phyloP scores from a whole-genome alignment of 495 filamentous ascomycete genomes.

The Neurospora sublineolata region DNA sequence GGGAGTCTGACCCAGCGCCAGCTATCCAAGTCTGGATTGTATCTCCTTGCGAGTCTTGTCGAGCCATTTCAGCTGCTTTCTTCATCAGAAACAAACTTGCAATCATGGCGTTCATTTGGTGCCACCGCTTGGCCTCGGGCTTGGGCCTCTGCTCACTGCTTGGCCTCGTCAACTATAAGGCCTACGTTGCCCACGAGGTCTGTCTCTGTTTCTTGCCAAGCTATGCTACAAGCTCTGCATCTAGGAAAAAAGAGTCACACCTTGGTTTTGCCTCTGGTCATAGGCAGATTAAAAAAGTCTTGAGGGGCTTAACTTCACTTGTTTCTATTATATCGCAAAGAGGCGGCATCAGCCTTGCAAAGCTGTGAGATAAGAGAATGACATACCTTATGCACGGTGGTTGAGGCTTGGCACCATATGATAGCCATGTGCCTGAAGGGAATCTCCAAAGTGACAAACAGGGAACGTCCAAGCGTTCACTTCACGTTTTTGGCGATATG shows the following conservation, averaged over 20 bases:
- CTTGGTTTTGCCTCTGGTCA: not conserved
- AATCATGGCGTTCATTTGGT: not conserved
- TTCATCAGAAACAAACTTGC: not conserved
- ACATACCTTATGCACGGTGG: not conserved
- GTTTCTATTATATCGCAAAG: too few species aligned
- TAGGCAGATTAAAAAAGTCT: not conserved
- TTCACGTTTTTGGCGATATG: not conserved
- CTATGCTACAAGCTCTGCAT: not conserved
- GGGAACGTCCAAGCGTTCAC: not conserved
- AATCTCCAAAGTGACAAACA: not conserved
- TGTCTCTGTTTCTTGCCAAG: not conserved
- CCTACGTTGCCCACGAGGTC: not conserved
- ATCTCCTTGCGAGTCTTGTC: not conserved
- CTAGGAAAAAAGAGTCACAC: not conserved
- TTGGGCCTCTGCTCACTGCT: not conserved
- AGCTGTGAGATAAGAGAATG: not conserved
- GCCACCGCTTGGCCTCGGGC: not conserved
- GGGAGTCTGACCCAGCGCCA: not conserved
- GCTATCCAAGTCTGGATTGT: not conserved
- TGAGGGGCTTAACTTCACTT: not conserved
- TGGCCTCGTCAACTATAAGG: not conserved
- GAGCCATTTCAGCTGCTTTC: not conserved
- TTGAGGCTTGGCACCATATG: not conserved
- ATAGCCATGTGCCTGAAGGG: not conserved
- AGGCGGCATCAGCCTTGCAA: too few species aligned